Percentiles rank a stretch among this genome's conserved stretches.
These are phyloP conservation scores for Ogataea trehalophila DNA, from an alignment of 805 yeast genomes.

Conservation along the genomic window DNA sequence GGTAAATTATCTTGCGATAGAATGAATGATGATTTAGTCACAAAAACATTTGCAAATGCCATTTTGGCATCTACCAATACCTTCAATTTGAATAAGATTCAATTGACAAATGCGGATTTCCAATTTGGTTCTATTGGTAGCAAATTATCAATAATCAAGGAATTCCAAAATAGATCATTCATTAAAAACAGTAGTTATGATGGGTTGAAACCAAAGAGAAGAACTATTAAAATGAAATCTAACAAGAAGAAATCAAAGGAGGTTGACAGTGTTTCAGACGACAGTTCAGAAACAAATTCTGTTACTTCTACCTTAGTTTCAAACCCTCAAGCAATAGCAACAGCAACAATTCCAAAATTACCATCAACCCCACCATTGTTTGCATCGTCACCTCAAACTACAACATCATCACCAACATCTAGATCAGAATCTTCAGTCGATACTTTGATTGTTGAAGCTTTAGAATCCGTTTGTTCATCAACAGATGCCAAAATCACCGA, in stretches of 20 bases:
- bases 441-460: too few species aligned
- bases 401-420: background rate
- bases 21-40: constrained; percentile 29
- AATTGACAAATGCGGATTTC: constrained; percentile 28
- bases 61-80: constrained; percentile 25
- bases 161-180: constrained; percentile 41
- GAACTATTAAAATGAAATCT: constrained; percentile 21
- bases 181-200: constrained; percentile 27
- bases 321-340: background rate
- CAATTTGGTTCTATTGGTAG: constrained; percentile 30
- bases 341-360: background rate
- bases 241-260: constrained; percentile 2
- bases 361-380: background rate
- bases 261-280: background rate
- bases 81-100: constrained; percentile 28
- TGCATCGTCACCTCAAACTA: background rate
- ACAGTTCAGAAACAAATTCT: background rate
- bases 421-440: background rate
- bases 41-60: constrained; percentile 29
- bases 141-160: constrained; percentile 37
- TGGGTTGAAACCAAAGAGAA: constrained; percentile 26
- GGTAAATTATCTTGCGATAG: constrained; percentile 32
- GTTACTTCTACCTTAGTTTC: background rate
- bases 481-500: background rate
- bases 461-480: too few species aligned